These are phyloP conservation scores for Huntiella savannae DNA, from an alignment of 2,329 filamentous ascomycete genomes.

Conservation along the genomic window DNA sequence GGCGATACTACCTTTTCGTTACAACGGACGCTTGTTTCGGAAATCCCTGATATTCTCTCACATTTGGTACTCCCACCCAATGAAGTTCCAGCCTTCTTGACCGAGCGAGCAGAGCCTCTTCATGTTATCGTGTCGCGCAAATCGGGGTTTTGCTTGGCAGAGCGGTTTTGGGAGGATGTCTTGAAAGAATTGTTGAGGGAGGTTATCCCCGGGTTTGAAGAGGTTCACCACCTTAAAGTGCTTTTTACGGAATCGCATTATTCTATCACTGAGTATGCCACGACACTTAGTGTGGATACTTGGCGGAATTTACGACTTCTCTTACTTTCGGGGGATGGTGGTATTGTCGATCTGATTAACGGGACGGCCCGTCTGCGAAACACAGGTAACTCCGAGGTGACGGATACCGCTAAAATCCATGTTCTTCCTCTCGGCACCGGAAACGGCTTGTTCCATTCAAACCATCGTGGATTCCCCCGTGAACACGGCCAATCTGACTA, in stretches of 20 bases:
- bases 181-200: not conserved
- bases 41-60: slow-evolving; percentile 17
- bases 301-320: slow-evolving; percentile 38
- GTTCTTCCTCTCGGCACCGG: slow-evolving; percentile 45
- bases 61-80: slow-evolving; percentile 12
- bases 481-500: slow-evolving; percentile 21
- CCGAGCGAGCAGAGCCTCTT: slow-evolving; percentile 16
- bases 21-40: slow-evolving; percentile 12
- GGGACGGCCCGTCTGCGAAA: slow-evolving; percentile 16
- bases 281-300: slow-evolving; percentile 17
- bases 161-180: slow-evolving; percentile 4
- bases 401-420: slow-evolving; percentile 25
- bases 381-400: not conserved
- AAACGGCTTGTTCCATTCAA: slow-evolving; percentile 44
- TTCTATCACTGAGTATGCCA: slow-evolving; percentile 46
- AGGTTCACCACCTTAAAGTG: slow-evolving; percentile 25
- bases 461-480: slow-evolving; percentile 37
- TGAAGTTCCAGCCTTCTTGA: not conserved
- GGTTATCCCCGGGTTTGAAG: slow-evolving; percentile 11
- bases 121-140: slow-evolving; percentile 48
- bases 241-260: slow-evolving; percentile 43
- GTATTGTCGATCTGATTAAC: slow-evolving; percentile 67
- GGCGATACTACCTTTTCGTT: slow-evolving; percentile 8
- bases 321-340: slow-evolving; percentile 75
- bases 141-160: slow-evolving; percentile 42